Percentiles rank a stretch among this genome's conserved stretches.
phyloP scores from a whole-genome alignment of 306 rosid genomes.

The Nissolia schottii region DNA sequence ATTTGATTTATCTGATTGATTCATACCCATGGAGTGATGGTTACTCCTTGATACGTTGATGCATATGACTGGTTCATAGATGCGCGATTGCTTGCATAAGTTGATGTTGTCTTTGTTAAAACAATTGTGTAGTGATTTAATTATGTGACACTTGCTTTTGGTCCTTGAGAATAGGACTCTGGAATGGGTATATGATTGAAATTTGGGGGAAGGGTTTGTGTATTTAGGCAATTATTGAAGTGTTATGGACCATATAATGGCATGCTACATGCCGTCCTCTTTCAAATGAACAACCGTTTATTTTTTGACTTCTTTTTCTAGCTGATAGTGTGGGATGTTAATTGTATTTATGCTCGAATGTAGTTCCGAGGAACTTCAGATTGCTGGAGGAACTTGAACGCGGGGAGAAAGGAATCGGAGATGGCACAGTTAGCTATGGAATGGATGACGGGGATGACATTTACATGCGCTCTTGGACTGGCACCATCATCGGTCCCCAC shows the following conservation, averaged over 20 bases:
- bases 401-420: conserved; percentile 92
- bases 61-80: background rate
- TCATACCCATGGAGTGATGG: background rate
- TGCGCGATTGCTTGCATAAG: background rate
- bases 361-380: conserved; percentile 99
- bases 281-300: background rate
- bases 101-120: background rate
- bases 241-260: background rate
- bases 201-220: background rate
- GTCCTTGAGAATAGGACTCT: background rate
- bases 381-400: conserved; percentile 99
- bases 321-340: background rate
- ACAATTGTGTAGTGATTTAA: background rate
- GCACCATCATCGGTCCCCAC: conserved; percentile 96
- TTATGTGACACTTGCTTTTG: background rate
- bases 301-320: background rate
- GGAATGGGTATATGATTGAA: background rate
- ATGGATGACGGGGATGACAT: conserved; percentile 99
- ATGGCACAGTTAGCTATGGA: conserved; percentile 93
- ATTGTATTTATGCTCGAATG: conserved; percentile 25
- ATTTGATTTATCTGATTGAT: background rate
- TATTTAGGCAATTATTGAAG: background rate
- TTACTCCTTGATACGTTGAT: background rate
- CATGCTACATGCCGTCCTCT: background rate
- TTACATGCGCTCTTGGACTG: conserved; percentile 94